Percentiles rank a stretch among this genome's conserved stretches.
Evolutionary conservation across 352 stramenopile species (phyloP).

Genomic region (Phytophthora brassicae): DNA sequence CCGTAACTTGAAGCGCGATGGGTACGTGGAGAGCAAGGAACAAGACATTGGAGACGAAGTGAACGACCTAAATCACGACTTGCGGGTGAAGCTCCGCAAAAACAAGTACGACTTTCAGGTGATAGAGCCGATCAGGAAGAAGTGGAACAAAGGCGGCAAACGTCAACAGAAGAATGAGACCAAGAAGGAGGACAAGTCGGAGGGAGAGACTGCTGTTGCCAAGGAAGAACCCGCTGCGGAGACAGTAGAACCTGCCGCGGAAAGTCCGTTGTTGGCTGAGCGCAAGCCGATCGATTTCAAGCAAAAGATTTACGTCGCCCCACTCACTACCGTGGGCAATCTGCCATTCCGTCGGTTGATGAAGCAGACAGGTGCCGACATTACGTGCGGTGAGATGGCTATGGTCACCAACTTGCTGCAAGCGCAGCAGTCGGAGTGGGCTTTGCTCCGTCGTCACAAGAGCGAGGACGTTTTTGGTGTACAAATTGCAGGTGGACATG

Average conservation of each 20-base stretch:
- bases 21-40: slow-evolving; percentile 23
- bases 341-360: slow-evolving; percentile 97
- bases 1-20: slow-evolving; percentile 46
- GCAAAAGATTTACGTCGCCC: slow-evolving; percentile 98
- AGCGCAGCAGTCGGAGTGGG: slow-evolving; percentile 96
- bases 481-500: slow-evolving; percentile 93
- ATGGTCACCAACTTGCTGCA: slow-evolving; percentile 95
- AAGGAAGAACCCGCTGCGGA: background rate
- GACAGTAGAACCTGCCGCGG: slow-evolving; percentile 36
- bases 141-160: slow-evolving; percentile 49
- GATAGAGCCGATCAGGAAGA: slow-evolving; percentile 71
- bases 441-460: slow-evolving; percentile 95
- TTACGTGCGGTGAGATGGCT: slow-evolving; percentile 99
- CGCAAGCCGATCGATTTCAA: slow-evolving; percentile 96
- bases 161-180: slow-evolving; percentile 33
- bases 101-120: slow-evolving; percentile 91
- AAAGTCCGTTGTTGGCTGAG: slow-evolving; percentile 58
- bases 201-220: background rate
- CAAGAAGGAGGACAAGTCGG: slow-evolving; percentile 12
- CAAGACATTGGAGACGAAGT: slow-evolving; percentile 52
- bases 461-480: slow-evolving; percentile 98
- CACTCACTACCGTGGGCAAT: slow-evolving; percentile 99
- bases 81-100: slow-evolving; percentile 88
- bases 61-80: slow-evolving; percentile 88
- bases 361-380: slow-evolving; percentile 98